These are phyloP conservation scores for Aspergillus pseudonomiae DNA, from an alignment of 2,329 filamentous ascomycete species.

Conservation along the genomic window DNA sequence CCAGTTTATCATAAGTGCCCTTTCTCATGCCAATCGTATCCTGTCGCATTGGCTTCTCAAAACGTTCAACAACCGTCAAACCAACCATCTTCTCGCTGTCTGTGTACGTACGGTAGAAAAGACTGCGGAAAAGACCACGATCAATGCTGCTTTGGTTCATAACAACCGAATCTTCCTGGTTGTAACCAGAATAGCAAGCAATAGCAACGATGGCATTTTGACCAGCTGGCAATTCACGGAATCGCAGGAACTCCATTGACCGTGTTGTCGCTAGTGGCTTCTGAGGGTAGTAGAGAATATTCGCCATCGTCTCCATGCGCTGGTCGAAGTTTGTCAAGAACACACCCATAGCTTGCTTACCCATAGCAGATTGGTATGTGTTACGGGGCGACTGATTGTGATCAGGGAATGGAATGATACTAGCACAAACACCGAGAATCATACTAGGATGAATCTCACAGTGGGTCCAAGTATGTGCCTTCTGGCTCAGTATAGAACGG, in stretches of 20 bases:
- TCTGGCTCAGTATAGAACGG: conserved; percentile 83
- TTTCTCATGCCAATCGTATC: conserved; percentile 93
- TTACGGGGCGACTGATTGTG: conserved; percentile 98
- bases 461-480: conserved; percentile 91
- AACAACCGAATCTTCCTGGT: conserved; percentile 99
- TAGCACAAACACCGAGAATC: conserved; percentile 97
- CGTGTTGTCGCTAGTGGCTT: conserved; percentile 94
- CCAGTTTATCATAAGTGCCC: conserved; percentile 95
- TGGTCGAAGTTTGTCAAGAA: conserved; percentile 96
- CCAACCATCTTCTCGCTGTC: conserved; percentile 97
- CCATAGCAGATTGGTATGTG: conserved; percentile 99
- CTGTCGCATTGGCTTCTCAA: conserved; percentile 88
- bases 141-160: conserved; percentile 99
- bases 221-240: conserved; percentile 92
- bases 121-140: conserved; percentile 91
- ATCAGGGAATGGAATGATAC: conserved; percentile 99
- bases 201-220: conserved; percentile 99
- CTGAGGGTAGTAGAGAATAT: conserved; percentile 98
- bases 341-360: conserved; percentile 99
- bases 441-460: conserved; percentile 99
- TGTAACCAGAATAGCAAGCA: conserved; percentile 96
- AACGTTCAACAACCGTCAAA: conserved; percentile 87
- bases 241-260: conserved; percentile 98
- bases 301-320: conserved; percentile 99
- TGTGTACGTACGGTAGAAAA: conserved; percentile 97